These are phyloP conservation scores for Syzygium malaccense DNA, from an alignment of 441 rosid genomes.

Conservation along the genomic window DNA sequence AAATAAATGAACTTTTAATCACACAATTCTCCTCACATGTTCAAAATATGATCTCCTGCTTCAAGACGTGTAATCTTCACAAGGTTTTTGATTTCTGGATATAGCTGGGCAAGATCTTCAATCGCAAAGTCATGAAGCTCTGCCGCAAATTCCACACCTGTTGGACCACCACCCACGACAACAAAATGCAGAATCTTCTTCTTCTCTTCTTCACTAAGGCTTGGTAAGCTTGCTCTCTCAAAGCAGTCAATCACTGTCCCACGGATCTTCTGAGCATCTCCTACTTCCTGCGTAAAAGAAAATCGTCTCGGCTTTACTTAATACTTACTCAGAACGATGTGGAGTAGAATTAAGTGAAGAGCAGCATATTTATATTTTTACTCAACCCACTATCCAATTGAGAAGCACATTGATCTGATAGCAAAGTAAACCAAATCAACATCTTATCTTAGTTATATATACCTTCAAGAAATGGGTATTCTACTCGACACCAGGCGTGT, in stretches of 20 bases:
- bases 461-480: slow-evolving; percentile 93
- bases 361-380: background rate
- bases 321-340: background rate
- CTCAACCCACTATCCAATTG: background rate
- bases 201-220: slow-evolving; percentile 67
- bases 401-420: background rate
- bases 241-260: slow-evolving; percentile 72
- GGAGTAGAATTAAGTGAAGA: background rate
- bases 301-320: background rate
- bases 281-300: slow-evolving; percentile 56
- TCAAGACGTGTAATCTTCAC: slow-evolving; percentile 72
- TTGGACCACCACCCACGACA: slow-evolving; percentile 94
- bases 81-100: slow-evolving; percentile 61
- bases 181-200: slow-evolving; percentile 77
- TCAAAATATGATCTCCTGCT: slow-evolving; percentile 93
- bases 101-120: slow-evolving; percentile 63
- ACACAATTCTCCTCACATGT: slow-evolving; percentile 36
- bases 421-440: background rate
- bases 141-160: slow-evolving; percentile 97
- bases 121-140: slow-evolving; percentile 77
- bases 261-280: slow-evolving; percentile 87
- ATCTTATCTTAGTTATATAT: background rate
- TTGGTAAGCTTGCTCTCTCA: slow-evolving; percentile 78
- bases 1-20: background rate
- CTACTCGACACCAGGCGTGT: slow-evolving; percentile 84